Evolutionary conservation across 108 stramenopile genomes (phyloP).

Genomic region (Pseudonitzschia delicatissima): DNA sequence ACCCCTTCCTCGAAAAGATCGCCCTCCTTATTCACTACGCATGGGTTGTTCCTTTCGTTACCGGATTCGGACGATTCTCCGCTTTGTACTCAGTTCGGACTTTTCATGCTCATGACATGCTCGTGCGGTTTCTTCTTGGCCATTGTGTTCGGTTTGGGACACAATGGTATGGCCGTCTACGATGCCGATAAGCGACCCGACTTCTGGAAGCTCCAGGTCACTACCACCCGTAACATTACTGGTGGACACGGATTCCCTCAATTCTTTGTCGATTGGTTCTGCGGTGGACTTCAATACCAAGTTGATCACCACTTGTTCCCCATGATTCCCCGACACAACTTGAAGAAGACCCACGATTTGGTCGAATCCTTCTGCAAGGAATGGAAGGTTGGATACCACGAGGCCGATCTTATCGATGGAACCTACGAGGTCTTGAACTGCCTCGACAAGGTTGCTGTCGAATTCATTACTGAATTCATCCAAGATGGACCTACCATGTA

Average conservation of each 20-base stretch:
- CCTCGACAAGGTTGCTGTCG: conserved; percentile 67
- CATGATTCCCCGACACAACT: conserved; percentile 92
- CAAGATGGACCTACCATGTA: conserved; percentile 91
- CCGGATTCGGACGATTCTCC: conserved; percentile 77
- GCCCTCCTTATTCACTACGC: conserved; percentile 82
- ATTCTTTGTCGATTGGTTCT: conserved; percentile 97
- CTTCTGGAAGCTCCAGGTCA: conserved; percentile 99
- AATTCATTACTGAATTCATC: conserved; percentile 79
- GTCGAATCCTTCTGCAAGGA: conserved; percentile 96
- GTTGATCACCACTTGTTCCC: conserved; percentile 99
- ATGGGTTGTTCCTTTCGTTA: conserved; percentile 74
- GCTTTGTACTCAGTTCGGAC: conserved; percentile 51
- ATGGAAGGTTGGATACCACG: conserved; percentile 93
- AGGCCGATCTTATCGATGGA: conserved; percentile 77
- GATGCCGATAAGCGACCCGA: conserved; percentile 94
- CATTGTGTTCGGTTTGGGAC: conserved; percentile 97
- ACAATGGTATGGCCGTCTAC: conserved; percentile 99
- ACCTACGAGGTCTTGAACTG: conserved; percentile 81
- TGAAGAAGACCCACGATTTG: conserved; percentile 82
- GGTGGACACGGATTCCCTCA: conserved; percentile 92
- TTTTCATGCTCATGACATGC: conserved; percentile 76
- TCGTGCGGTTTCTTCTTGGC: conserved; percentile 93
- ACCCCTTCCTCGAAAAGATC: conserved; percentile 71
- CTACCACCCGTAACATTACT: conserved; percentile 96
- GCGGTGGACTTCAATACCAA: conserved; percentile 98